Base-by-base conservation (phyloP, 129 eudicot species). In the Flaveria brownii region DNA sequence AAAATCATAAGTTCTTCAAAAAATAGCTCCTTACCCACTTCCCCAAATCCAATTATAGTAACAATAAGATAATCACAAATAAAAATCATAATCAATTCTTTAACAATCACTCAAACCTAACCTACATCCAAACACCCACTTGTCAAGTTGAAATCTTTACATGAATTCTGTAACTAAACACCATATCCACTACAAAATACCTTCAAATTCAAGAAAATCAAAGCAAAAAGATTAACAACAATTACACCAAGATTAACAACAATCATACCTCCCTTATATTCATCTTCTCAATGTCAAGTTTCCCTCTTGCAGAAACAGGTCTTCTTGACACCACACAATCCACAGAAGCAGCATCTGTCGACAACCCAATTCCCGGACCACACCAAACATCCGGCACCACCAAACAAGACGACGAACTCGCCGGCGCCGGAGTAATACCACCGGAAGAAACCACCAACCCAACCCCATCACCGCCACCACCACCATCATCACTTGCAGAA, bases 381-480 rank as follows among this genome's bases (percentile, higher is more conserved):
- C 98, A 94, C 93, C 96, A 94, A 60, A 91, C 96, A 86, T 94
- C 98, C 30, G 96, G 93, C 55, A 76, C 91, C 42, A 74, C 87
- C 81, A 87, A 82, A 75, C 82, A 84, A 23, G 82, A 76, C 51
- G 92, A 84, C 14, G 89, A 74, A 56, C 76, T 63, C 20, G 74
- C 79, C 16, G 70, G 77, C 49, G 36, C 75, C 36, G 82, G 67
- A 60, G 70, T 12, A 57, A 36, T 49, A 57, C 41, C 41, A 36
- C 41, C 41, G 41, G 39, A 36, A 36, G 41, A 36, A 36, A 64
- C 28, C 30, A 20, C 51, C 76, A 81, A 47, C 30, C 50, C 71
- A 63, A 81, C 54, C 41, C 50, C 72, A 57, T 57, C 25, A 59
- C 54, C 74, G 10, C 2, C 47, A 42, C 9, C 46, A 57, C 23